Base-by-base conservation (phyloP, 495 filamentous ascomycete species). In the Xylaria bambusicola region DNA sequence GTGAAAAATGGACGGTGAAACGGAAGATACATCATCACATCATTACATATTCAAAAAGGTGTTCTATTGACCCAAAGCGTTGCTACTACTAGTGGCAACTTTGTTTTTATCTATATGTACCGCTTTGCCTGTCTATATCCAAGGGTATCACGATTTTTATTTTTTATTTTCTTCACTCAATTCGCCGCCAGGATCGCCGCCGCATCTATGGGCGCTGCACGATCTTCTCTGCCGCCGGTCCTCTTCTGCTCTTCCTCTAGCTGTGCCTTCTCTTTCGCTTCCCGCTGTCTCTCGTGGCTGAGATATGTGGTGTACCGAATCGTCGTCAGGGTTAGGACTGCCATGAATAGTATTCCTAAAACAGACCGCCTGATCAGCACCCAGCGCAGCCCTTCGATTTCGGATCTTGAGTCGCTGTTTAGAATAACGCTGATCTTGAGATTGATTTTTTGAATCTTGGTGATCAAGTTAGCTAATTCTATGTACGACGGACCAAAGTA, bases 371-470 rank as follows among this genome's bases (percentile, higher is more conserved):
- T 77, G 8, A 95, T 97, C 21, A 97, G 75, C 44, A 96, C 85
- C 93, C 93, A 97, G 52, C 94, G 77, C 35, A 99, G 66, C 2
- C 88, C 89, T 71, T 99, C 94, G 44, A 97, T 91, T 64, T 97
- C 91, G 24, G 88, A 92, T 68, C 91, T 92, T 15, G 87, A 80
- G 68, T 97, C 94, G 60, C 88, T 91, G 66, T 89, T 91, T 38
- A 99, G 78, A 13, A 79, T 80, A 27, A 96, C 89, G 8, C 88
- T 92, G 68, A 98, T 97, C 68, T 93, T 93, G 72, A 96, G 93
- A 75, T 93, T 94, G 58, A 97, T 75, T 72, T 96, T 89, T 76
- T 94, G 91, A 26, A 97, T 94, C 79, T 90, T 52, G 76, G 12
- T 61, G 33, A 20, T 24, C 20, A 56, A 27, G 33, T 56, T 51